phyloP scores from a whole-genome alignment of 78 protist genomes.

The Capsaspora owczarzaki region DNA sequence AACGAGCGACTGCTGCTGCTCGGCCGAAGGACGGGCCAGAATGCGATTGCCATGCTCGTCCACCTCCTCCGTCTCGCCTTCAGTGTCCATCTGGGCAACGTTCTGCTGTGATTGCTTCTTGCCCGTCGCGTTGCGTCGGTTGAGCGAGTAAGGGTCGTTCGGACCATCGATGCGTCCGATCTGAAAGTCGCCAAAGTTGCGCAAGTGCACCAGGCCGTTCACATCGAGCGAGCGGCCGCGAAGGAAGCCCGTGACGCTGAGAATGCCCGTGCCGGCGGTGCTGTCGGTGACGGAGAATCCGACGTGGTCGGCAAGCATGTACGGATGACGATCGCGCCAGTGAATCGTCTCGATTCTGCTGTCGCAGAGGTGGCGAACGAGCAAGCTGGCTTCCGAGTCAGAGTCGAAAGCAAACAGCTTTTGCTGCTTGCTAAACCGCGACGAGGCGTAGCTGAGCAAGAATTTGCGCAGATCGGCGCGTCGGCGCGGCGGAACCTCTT shows the following conservation, averaged over 20 bases:
- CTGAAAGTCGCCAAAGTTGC: conserved; percentile 40
- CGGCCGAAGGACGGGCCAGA: not conserved
- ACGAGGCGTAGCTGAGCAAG: not conserved
- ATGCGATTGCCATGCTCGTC: not conserved
- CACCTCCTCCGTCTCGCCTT: not conserved
- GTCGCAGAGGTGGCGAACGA: not conserved
- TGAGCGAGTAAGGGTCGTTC: not conserved
- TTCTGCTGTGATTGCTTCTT: no score
- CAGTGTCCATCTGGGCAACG: not conserved
- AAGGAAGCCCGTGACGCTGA: conserved; percentile 34
- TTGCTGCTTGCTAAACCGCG: conserved; percentile 5
- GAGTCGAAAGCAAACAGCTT: not conserved
- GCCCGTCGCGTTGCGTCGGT: not conserved
- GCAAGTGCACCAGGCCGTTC: conserved; percentile 39
- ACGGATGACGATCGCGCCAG: conserved; percentile 8
- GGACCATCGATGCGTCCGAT: not conserved
- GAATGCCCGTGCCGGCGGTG: not conserved
- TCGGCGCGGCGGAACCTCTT: not conserved
- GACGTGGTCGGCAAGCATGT: conserved; percentile 8
- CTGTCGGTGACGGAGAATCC: not conserved
- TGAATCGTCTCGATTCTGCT: not conserved
- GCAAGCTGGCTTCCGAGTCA: not conserved
- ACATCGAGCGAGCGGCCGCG: conserved; percentile 21
- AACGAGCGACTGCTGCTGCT: conserved; percentile 9
- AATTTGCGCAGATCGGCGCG: not conserved